phyloP scores from a whole-genome alignment of 2,329 filamentous ascomycete genomes.

The Talaromyces sp. region DNA sequence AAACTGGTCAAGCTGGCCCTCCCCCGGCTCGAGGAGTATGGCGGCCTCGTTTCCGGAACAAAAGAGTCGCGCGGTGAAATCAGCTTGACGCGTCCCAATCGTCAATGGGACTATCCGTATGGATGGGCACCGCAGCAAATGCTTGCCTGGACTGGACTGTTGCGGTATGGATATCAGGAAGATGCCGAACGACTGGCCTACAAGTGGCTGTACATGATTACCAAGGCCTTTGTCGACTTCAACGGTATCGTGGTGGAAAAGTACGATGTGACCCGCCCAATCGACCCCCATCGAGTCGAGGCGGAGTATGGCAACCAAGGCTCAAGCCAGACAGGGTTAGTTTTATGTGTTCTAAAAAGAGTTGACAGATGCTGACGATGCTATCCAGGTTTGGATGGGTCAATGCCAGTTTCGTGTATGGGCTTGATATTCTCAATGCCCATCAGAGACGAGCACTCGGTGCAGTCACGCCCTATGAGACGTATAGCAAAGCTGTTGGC shows the following conservation, averaged over 20 bases:
- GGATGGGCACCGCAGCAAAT: slow-evolving; percentile 99
- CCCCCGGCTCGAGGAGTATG: slow-evolving; percentile 80
- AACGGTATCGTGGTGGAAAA: slow-evolving; percentile 98
- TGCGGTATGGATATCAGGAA: slow-evolving; percentile 85
- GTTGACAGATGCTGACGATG: slow-evolving; percentile 61
- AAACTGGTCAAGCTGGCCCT: slow-evolving; percentile 74
- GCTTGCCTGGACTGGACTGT: slow-evolving; percentile 88
- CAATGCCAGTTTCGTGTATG: slow-evolving; percentile 95
- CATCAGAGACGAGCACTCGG: slow-evolving; percentile 87
- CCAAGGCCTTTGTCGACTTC: slow-evolving; percentile 96
- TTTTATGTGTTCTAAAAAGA: slow-evolving; percentile 65
- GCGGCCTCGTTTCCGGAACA: slow-evolving; percentile 83
- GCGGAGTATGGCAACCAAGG: slow-evolving; percentile 98
- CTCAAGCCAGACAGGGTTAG: slow-evolving; percentile 11
- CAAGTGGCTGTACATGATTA: slow-evolving; percentile 98
- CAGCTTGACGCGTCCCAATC: slow-evolving; percentile 77
- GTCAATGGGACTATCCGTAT: slow-evolving; percentile 98
- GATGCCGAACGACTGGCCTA: slow-evolving; percentile 88
- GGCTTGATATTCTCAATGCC: slow-evolving; percentile 78
- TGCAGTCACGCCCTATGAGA: slow-evolving; percentile 79
- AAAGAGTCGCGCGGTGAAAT: slow-evolving; percentile 79
- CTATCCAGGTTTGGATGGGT: slow-evolving; percentile 86
- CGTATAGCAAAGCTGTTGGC: slow-evolving; percentile 63
- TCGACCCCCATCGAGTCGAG: slow-evolving; percentile 89
- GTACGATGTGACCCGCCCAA: slow-evolving; percentile 87